phyloP scores from a whole-genome alignment of 345 rosid genomes.

The thale cress (Arabidopsis thaliana) region DNA sequence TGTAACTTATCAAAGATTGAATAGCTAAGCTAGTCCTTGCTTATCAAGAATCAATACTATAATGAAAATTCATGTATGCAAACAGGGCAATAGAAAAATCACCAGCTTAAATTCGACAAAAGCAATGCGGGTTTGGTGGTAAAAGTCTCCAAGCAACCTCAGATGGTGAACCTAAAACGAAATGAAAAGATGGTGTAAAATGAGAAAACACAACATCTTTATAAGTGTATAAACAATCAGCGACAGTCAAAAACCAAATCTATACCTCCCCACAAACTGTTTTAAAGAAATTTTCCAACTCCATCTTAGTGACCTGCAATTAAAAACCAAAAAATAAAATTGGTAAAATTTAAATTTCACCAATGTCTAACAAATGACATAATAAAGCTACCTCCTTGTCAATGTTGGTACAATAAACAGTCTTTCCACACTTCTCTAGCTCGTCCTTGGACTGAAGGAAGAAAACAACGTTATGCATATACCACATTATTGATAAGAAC shows the following conservation, averaged over 20 bases:
- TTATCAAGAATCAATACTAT: background rate
- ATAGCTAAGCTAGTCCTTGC: no score
- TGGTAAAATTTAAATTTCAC: background rate
- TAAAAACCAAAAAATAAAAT: background rate
- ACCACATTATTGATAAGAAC: background rate
- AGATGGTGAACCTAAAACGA: slow-evolving; percentile 66
- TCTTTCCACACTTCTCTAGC: slow-evolving; percentile 85
- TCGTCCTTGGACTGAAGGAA: slow-evolving; percentile 79
- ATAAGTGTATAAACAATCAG: background rate
- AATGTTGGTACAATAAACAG: slow-evolving; percentile 91
- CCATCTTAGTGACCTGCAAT: slow-evolving; percentile 70
- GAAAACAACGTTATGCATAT: background rate
- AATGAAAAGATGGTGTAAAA: background rate
- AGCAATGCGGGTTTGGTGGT: slow-evolving; percentile 85
- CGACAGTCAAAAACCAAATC: slow-evolving; percentile 15
- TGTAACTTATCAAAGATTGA: slow-evolving; percentile 4
- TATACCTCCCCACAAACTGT: slow-evolving; percentile 87
- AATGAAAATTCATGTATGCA: background rate
- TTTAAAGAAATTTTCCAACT: slow-evolving; percentile 78
- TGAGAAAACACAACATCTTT: background rate
- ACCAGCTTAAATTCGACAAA: slow-evolving; percentile 87
- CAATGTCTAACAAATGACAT: background rate
- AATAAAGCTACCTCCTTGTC: slow-evolving; percentile 68
- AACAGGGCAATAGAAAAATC: slow-evolving; percentile 3
- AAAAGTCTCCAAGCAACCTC: slow-evolving; percentile 77